A percentile compares a stretch with the other conserved stretches of the same genome.
Evolutionary conservation across 2,329 filamentous ascomycete species (phyloP).

Genomic region (Polytolypa hystricis): DNA sequence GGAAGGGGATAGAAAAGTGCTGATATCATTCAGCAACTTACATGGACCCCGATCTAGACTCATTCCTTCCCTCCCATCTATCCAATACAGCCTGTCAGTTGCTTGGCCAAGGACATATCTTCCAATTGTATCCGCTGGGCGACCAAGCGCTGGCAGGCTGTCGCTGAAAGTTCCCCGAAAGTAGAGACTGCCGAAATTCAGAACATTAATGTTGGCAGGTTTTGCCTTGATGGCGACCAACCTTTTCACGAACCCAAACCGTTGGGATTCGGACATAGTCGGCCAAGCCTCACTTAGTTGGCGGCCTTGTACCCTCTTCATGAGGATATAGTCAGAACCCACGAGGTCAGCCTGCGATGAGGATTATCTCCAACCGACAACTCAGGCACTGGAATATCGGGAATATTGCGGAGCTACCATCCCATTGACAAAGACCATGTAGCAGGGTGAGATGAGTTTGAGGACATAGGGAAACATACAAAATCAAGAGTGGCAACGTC

Average conservation of each 20-base stretch:
- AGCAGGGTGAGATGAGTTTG: not conserved
- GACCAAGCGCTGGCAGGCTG: constrained; percentile 1
- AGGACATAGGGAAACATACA: constrained; percentile 10
- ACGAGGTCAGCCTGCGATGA: constrained; percentile 10
- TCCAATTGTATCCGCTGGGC: not conserved
- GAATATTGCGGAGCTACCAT: not conserved
- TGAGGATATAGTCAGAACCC: constrained; percentile 16
- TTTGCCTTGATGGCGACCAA: constrained; percentile 13
- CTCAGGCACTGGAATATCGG: constrained; percentile 12
- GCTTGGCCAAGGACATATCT: constrained; percentile 13
- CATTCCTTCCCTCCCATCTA: constrained; percentile 7
- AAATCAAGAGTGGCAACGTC: constrained; percentile 18
- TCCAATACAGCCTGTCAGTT: constrained; percentile 12
- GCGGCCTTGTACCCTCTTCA: constrained; percentile 13
- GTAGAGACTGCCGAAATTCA: constrained; percentile 14
- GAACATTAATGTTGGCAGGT: constrained; percentile 8
- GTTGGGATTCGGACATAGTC: constrained; percentile 12
- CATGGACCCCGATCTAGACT: constrained; percentile 13
- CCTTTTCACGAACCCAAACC: constrained; percentile 12
- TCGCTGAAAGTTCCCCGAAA: constrained; percentile 9
- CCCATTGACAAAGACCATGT: not conserved
- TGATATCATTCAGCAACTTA: constrained; percentile 3
- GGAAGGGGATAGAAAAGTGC: not conserved
- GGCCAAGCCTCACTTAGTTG: constrained; percentile 13
- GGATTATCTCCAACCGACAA: constrained; percentile 12